A percentile compares a stretch with the other conserved stretches of the same genome.
phyloP scores from a whole-genome alignment of 345 rosid species.

The Corchorus olitorius region DNA sequence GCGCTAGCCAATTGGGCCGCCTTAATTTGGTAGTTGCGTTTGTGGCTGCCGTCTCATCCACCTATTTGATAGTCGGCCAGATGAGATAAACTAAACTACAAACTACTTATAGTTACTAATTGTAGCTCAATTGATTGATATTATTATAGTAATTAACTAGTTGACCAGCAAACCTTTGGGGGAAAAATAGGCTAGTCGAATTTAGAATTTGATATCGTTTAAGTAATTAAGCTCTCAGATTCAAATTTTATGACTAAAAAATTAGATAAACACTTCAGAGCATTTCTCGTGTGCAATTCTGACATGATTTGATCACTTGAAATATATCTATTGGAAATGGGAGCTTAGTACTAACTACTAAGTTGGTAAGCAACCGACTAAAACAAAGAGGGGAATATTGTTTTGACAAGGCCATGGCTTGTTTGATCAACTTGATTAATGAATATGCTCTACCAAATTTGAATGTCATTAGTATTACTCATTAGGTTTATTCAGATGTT shows the following conservation, averaged over 20 bases:
- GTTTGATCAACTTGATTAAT: constrained; percentile 4
- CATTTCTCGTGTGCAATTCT: too few relatives aligned
- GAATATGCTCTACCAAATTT: background rate
- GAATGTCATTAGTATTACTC: too few relatives aligned
- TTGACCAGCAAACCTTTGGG: too few relatives aligned
- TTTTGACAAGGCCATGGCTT: background rate
- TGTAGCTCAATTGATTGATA: background rate
- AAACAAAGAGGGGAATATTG: background rate
- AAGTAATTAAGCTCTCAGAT: too few relatives aligned
- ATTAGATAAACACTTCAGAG: too few relatives aligned
- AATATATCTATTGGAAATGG: too few relatives aligned
- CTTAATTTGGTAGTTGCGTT: background rate
- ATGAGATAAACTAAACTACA: background rate
- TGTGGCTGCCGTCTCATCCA: background rate
- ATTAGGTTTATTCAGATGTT: too few relatives aligned
- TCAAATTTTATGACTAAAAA: too few relatives aligned
- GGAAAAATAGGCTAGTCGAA: too few relatives aligned
- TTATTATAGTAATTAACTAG: too few relatives aligned
- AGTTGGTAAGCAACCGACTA: constrained; percentile 8
- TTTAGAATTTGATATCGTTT: too few relatives aligned
- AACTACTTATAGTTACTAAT: background rate
- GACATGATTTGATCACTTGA: too few relatives aligned
- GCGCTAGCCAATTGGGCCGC: background rate
- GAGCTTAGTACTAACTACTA: background rate
- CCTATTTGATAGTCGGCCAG: background rate